Evolutionary conservation across 2,329 filamentous ascomycete genomes (phyloP).

Genomic region (Nothophoma quercina): DNA sequence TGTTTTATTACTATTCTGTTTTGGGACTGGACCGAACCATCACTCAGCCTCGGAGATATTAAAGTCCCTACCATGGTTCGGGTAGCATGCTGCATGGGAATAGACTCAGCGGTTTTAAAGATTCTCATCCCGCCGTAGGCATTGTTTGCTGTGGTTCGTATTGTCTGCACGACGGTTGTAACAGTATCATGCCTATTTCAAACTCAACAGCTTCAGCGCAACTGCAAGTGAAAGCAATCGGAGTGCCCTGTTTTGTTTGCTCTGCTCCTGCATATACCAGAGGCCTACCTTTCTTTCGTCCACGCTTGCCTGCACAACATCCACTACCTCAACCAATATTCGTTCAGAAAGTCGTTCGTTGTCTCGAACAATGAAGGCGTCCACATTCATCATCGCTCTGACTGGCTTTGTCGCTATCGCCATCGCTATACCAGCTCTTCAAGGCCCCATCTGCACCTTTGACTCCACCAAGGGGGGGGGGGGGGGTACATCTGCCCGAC

Average conservation of each 20-base stretch:
- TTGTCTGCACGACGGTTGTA: too few species aligned
- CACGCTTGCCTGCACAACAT: too few species aligned
- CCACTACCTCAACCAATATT: too few species aligned
- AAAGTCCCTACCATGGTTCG: background rate
- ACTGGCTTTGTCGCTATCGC: background rate
- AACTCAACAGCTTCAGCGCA: background rate
- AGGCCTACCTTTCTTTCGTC: too few species aligned
- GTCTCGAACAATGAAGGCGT: constrained; percentile 51
- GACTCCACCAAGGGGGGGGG: background rate
- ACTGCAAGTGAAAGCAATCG: constrained; percentile 5
- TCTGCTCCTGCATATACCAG: too few species aligned
- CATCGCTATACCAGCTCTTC: background rate
- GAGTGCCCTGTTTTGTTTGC: background rate
- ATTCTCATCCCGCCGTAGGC: too few species aligned
- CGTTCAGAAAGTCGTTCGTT: too few species aligned
- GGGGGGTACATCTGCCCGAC: background rate
- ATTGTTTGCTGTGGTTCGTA: too few species aligned
- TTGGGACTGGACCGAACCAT: background rate
- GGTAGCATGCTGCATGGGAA: too few species aligned
- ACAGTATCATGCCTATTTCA: too few species aligned
- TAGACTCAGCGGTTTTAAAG: too few species aligned
- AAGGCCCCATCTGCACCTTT: background rate
- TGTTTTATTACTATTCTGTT: background rate
- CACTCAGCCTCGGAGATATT: too few species aligned
- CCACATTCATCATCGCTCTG: constrained; percentile 40